Percentiles rank a stretch among this genome's conserved stretches.
phyloP scores from a whole-genome alignment of 2,329 filamentous ascomycete species.

The Daldinia sp. region DNA sequence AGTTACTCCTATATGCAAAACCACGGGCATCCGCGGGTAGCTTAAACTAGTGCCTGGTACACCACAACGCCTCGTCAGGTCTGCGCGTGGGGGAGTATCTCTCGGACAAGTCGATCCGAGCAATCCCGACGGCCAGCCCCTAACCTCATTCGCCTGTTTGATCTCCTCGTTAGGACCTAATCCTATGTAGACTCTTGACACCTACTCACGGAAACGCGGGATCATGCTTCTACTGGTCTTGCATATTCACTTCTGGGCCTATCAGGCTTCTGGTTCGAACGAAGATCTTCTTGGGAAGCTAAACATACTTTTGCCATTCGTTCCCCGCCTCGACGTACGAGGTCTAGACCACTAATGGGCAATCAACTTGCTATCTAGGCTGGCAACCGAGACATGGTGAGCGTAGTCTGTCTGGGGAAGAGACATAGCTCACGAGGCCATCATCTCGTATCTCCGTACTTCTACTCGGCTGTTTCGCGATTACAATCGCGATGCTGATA shows the following conservation, averaged over 20 bases:
- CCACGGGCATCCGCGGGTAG: constrained; percentile 22
- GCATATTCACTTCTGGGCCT: constrained; percentile 29
- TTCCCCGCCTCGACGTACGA: constrained; percentile 37
- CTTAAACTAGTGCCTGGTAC: constrained; percentile 15
- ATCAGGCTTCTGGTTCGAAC: constrained; percentile 35
- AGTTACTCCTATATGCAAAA: constrained; percentile 23
- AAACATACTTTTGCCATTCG: constrained; percentile 30
- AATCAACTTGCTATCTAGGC: constrained; percentile 13
- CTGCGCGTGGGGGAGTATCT: constrained; percentile 9
- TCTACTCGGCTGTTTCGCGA: constrained; percentile 10
- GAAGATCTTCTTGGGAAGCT: constrained; percentile 36
- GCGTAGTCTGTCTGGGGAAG: constrained; percentile 28
- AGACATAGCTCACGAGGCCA: constrained; percentile 5
- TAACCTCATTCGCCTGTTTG: constrained; percentile 34
- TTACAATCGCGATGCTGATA: constrained; percentile 1
- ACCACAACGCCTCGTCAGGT: constrained; percentile 7
- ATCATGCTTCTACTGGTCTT: constrained; percentile 43
- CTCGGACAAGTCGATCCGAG: constrained; percentile 9
- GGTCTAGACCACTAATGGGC: constrained; percentile 30
- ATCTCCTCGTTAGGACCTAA: constrained; percentile 19
- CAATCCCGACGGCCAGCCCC: constrained; percentile 13
- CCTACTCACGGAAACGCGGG: constrained; percentile 39
- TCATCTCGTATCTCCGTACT: constrained; percentile 5
- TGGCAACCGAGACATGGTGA: constrained; percentile 37
- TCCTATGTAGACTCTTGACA: constrained; percentile 19